phyloP scores from a whole-genome alignment of 108 stramenopile species.

The Nitzschia sp. region DNA sequence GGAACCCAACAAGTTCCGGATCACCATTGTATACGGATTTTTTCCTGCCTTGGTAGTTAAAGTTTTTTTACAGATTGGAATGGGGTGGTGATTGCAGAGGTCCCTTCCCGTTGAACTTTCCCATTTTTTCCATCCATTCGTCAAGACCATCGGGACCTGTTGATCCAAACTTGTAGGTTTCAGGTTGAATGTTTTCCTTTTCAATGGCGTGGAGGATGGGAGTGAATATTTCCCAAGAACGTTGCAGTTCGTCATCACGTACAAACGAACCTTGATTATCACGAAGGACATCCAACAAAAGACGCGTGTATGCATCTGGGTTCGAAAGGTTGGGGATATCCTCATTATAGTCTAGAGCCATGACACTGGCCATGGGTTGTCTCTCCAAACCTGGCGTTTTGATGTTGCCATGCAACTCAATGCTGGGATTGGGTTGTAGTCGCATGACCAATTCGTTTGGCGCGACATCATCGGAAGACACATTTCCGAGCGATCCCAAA shows the following conservation, averaged over 20 bases:
- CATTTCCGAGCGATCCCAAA: constrained; percentile 44
- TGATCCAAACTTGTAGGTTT: constrained; percentile 72
- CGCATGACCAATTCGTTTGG: constrained; percentile 90
- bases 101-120: neutral
- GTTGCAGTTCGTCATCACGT: constrained; percentile 88
- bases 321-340: constrained; percentile 40
- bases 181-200: constrained; percentile 47
- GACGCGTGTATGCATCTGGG: constrained; percentile 94
- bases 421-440: constrained; percentile 81
- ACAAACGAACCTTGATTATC: constrained; percentile 92
- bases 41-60: no score
- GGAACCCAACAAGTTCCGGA: no score
- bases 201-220: constrained; percentile 90
- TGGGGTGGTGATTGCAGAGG: no score
- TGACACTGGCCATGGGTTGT: constrained; percentile 63
- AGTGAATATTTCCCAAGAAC: constrained; percentile 93
- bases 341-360: constrained; percentile 73
- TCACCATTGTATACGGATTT: no score
- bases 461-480: constrained; percentile 29
- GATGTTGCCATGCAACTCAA: constrained; percentile 89
- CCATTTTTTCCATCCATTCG: constrained; percentile 43
- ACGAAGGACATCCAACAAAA: constrained; percentile 91
- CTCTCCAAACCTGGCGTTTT: constrained; percentile 87
- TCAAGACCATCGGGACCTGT: constrained; percentile 69
- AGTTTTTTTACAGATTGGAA: no score